Evolutionary conservation across 2,329 filamentous ascomycete species (phyloP), one percentile per base, ranked within the genome.

Genomic region (Hysterium pulicare): DNA sequence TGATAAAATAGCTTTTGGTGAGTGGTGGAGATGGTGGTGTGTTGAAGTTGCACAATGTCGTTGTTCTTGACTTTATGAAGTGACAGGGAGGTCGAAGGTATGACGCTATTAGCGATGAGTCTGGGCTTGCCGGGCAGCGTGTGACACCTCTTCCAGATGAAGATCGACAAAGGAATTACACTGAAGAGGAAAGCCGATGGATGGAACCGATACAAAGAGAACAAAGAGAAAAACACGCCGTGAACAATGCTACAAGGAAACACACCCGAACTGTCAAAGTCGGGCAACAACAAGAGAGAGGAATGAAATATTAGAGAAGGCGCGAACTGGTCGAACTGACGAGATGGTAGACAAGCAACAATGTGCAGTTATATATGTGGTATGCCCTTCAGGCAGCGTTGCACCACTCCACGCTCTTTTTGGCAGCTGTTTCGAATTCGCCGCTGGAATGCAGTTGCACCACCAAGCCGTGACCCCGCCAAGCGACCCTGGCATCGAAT

Each of bases 81-180:
- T 23, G 34, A 23, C 8, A 8, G 19, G 15, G 16, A 19, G 32
- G 11, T 3, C 4, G 4, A 5, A 17, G 16, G 32, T 34, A 34
- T 34, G 32, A 34, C 32, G 32, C 17, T 17, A 15, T 5, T n/a
- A 34, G 21, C 21, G 11, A 19, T 6, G 13, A 15, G n/a, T 30
- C 20, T n/a, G n/a, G 24, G 24, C 36, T 28, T n/a, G n/a, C 15
- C 24, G 13, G 34, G 17, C 37, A n/a, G n/a, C 37, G 7, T 39
- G 37, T 39, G 37, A 31, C 37, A 10, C 16, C 21, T 15, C 20
- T 16, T 15, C n/a, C 6, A 39, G 17, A 31, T 31, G 26, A 30
- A 31, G 37, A 39, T 39, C 37, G 37, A 39, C 37, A 39, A 39
- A 39, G 37, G 28, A 28, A 28, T 7, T 8, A 28, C 7, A 13